These are phyloP conservation scores for Gonium pectorale DNA, from an alignment of 139 green algal genomes.

Conservation along the genomic window DNA sequence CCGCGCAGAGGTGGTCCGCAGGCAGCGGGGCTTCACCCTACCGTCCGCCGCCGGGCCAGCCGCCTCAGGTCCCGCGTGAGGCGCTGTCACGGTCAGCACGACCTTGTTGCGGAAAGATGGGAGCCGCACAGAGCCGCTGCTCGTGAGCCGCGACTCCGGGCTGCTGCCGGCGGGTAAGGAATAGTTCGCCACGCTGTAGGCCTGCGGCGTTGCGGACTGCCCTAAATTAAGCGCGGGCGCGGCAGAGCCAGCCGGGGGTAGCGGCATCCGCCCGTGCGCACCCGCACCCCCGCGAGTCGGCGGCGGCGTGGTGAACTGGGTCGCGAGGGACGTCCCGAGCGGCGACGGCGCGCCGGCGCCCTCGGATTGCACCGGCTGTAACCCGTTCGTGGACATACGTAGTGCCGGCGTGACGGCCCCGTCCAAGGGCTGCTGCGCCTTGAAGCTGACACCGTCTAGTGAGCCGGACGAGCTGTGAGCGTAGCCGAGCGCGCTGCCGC, in stretches of 20 bases:
- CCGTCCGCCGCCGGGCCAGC: not conserved
- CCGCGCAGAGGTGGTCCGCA: not conserved
- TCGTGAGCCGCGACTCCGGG: no score
- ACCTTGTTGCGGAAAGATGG: slow-evolving; percentile 21
- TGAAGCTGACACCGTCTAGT: not conserved
- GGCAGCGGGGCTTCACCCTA: not conserved
- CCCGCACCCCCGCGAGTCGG: no score
- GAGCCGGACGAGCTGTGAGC: not conserved
- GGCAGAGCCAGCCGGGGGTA: no score
- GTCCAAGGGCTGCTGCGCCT: not conserved
- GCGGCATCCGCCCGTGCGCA: no score
- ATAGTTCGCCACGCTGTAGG: no score
- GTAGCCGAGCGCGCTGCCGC: not conserved
- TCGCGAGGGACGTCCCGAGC: no score
- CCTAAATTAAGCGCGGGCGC: no score
- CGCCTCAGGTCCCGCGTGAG: not conserved
- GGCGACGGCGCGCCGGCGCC: no score
- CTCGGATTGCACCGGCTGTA: no score
- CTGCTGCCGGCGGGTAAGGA: no score
- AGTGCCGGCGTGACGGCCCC: not conserved
- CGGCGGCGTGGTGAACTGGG: no score
- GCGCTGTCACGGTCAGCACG: not conserved
- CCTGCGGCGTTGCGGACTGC: no score
- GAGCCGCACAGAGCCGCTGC: slow-evolving; percentile 2
- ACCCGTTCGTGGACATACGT: not conserved